phyloP scores from a whole-genome alignment of 2,329 filamentous ascomycete species.

The Seiridium cupressi region DNA sequence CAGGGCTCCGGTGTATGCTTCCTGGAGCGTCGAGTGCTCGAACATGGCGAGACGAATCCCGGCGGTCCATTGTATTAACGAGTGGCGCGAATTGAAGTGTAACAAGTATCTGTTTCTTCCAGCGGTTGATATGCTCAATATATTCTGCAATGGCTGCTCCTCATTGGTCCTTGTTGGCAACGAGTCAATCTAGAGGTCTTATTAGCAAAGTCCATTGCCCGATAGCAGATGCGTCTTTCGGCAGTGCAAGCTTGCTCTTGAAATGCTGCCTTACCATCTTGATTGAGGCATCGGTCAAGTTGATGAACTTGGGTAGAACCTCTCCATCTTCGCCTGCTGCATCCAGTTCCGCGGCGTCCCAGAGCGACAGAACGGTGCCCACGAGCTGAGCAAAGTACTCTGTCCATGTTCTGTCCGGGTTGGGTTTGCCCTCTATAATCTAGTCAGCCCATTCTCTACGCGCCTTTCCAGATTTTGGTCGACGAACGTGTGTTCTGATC shows the following conservation, averaged over 20 bases:
- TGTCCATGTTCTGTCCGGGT: slow-evolving; percentile 83
- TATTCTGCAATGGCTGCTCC: slow-evolving; percentile 85
- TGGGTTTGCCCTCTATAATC: slow-evolving; percentile 77
- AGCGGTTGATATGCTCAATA: slow-evolving; percentile 92
- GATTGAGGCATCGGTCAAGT: slow-evolving; percentile 93
- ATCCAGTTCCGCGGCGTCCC: slow-evolving; percentile 92
- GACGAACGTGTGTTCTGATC: slow-evolving; percentile 86
- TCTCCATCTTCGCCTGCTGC: slow-evolving; percentile 81
- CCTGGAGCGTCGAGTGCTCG: slow-evolving; percentile 88
- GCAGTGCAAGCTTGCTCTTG: neutral
- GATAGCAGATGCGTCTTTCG: neutral
- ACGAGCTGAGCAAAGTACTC: slow-evolving; percentile 97
- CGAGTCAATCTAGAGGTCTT: slow-evolving; percentile 71
- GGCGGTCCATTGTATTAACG: slow-evolving; percentile 92
- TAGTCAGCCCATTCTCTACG: neutral
- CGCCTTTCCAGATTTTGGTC: neutral
- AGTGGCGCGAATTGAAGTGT: slow-evolving; percentile 94
- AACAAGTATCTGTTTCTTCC: slow-evolving; percentile 93
- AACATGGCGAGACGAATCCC: slow-evolving; percentile 92
- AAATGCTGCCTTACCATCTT: slow-evolving; percentile 73
- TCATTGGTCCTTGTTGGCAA: slow-evolving; percentile 76
- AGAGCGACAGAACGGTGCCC: slow-evolving; percentile 89
- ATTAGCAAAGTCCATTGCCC: slow-evolving; percentile 12
- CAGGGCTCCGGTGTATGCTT: slow-evolving; percentile 93
- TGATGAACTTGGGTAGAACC: slow-evolving; percentile 89